Evolutionary conservation across 495 filamentous ascomycete genomes (phyloP).

Genomic region (Tuber magnatum): DNA sequence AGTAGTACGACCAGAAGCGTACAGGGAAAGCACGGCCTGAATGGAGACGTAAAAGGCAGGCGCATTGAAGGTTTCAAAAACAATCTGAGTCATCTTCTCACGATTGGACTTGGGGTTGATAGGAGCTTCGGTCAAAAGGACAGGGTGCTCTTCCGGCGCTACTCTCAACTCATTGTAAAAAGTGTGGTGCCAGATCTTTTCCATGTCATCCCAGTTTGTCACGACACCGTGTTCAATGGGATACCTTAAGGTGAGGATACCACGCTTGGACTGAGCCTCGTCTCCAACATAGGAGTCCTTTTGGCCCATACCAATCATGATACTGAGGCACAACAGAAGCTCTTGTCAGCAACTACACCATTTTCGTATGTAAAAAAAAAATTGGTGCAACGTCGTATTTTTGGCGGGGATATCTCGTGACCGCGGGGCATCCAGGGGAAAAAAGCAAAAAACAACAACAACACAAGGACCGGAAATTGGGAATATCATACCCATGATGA

Average conservation of each 20-base stretch:
- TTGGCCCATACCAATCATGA: slow-evolving; percentile 99
- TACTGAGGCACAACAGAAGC: slow-evolving; percentile 51
- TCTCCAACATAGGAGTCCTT: slow-evolving; percentile 99
- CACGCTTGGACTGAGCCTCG: slow-evolving; percentile 84
- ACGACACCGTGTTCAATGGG: slow-evolving; percentile 97
- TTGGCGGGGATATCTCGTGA: slow-evolving; percentile 14
- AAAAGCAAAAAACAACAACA: slow-evolving; percentile 10
- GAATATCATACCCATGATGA: slow-evolving; percentile 87
- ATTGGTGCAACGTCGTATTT: slow-evolving; percentile 4
- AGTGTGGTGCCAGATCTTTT: slow-evolving; percentile 92
- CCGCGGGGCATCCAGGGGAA: slow-evolving; percentile 12
- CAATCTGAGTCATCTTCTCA: slow-evolving; percentile 91
- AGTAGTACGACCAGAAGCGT: slow-evolving; percentile 92
- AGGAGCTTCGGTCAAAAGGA: slow-evolving; percentile 91
- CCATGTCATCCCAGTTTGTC: slow-evolving; percentile 99
- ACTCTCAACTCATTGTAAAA: slow-evolving; percentile 90
- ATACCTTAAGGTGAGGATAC: slow-evolving; percentile 88
- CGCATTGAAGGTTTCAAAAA: slow-evolving; percentile 99
- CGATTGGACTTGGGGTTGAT: slow-evolving; percentile 94
- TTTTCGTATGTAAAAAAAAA: slow-evolving; percentile 17
- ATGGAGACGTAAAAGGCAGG: slow-evolving; percentile 94
- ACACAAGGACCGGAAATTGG: slow-evolving; percentile 18
- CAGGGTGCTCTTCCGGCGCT: slow-evolving; percentile 96
- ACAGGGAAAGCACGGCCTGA: slow-evolving; percentile 92
- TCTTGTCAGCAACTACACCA: slow-evolving; percentile 17